These are phyloP conservation scores for Russula emetica DNA, from an alignment of 768 basidiomycete species.

Conservation along the genomic window DNA sequence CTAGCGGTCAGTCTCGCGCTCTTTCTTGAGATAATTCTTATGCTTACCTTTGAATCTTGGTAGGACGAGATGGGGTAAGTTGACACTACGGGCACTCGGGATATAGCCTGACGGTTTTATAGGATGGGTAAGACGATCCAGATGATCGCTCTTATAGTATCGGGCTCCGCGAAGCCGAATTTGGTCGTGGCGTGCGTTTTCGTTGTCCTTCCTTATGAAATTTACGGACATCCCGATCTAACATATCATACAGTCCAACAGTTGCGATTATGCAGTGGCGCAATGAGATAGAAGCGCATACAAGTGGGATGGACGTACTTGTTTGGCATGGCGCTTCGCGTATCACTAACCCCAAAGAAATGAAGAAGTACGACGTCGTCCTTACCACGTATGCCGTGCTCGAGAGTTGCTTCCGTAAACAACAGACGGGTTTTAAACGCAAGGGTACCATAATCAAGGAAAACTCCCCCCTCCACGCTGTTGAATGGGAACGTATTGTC, in stretches of 20 bases:
- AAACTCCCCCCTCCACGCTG: slow-evolving; percentile 75
- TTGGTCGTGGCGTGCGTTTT: slow-evolving; percentile 82
- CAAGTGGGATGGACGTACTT: slow-evolving; percentile 75
- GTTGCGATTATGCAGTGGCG: slow-evolving; percentile 78
- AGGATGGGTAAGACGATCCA: slow-evolving; percentile 97
- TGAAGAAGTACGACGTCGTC: slow-evolving; percentile 86
- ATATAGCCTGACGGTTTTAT: slow-evolving; percentile 21
- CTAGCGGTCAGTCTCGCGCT: slow-evolving; percentile 58
- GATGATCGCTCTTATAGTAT: slow-evolving; percentile 84
- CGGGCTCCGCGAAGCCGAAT: slow-evolving; percentile 74
- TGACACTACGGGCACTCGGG: slow-evolving; percentile 7
- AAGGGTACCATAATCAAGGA: slow-evolving; percentile 83
- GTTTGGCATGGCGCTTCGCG: slow-evolving; percentile 90
- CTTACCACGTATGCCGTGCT: slow-evolving; percentile 84
- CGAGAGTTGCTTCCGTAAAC: slow-evolving; percentile 90
- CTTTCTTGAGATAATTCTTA: not conserved
- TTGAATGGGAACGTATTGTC: slow-evolving; percentile 80
- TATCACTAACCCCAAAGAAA: slow-evolving; percentile 56
- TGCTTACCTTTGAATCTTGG: slow-evolving; percentile 11
- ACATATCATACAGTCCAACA: slow-evolving; percentile 37
- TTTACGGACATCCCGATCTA: not conserved
- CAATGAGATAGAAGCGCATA: slow-evolving; percentile 86
- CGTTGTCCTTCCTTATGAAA: not conserved
- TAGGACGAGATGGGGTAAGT: slow-evolving; percentile 90
- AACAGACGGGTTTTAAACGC: slow-evolving; percentile 87